Base-by-base conservation (phyloP, 176 grass and related monocot genomes). In the Metroxylon sagu region DNA sequence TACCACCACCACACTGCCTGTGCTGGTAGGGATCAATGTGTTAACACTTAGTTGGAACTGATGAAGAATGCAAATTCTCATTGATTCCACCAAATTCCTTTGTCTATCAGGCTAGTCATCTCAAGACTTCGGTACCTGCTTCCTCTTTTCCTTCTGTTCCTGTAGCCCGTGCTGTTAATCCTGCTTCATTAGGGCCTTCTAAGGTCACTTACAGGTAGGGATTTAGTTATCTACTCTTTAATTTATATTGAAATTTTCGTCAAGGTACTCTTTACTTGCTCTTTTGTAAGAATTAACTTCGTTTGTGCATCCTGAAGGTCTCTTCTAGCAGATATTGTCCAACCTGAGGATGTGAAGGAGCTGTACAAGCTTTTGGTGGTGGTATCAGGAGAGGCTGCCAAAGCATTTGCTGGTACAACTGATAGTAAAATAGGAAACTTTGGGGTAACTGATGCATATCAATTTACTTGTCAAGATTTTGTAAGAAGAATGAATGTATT, bases 151-250 rank as follows among this genome's bases (percentile, higher is more conserved):
- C 62, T 80, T 80, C 84, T 15, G n/a, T 77, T 70, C 71, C 88
- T 43, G 23, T 72, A 60, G 74, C 50, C 48, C 85, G 79, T 59
- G 50, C 74, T 60, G 28, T 10, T 26, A 69, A 79, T 82, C 69
- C 80, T 80, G 59, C 79, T 51, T 64, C 67, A 31, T 19, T 85
- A 75, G 81, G 79, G 26, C 57, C 87, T 70, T 70, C 78, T 66
- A 98, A 92, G 82, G 79, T 85, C 71, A 76, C 76, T 64, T 98
- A 98, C 79, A 98, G 93, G 93, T 98, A 88, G 53, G 48, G 25
- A 31, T 64, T 29, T 70, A 49, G 18, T 60, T 71, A 21, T 62
- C 5, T 29, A 56, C 25, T 77, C 26, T 3, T 70, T 19, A 53
- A 23, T 25, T 43, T 18, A 64, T 14, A n/a, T 56, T 48, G 39